Base-by-base conservation (phyloP, 352 stramenopile species). In the Globisporangium yorkense region DNA sequence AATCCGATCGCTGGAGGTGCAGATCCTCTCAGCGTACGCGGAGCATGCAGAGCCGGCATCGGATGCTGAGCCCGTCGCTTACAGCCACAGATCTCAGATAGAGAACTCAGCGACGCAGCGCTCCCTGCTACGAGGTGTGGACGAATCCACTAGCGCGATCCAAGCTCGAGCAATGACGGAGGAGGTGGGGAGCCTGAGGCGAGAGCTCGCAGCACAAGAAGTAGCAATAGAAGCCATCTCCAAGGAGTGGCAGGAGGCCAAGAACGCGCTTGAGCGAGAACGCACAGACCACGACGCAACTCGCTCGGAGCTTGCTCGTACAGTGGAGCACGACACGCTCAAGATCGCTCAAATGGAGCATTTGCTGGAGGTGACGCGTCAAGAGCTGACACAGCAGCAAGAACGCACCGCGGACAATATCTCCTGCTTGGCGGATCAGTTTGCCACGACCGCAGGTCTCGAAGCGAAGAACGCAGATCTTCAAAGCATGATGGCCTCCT, bases 1-100 rank as follows among this genome's bases (percentile, higher is more conserved):
- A 6, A 61, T 54, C 21, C 51, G 49, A 3, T 59, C 61, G 27
- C 24, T 71, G 43, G 47, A 74, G 37, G 66, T 58, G 5, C 59
- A 15, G 24, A 41, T 43, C 37, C 0, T 43, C 10, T 43, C 13
- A 1, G 37, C 7, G 16, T 16, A n/a, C 21, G 21, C 45, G 9
- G 13, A 50, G 2, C 9, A 49, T 8, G 44, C 44, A 49, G 20
- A 49, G 20, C 12, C 45, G 5, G 10, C 37, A 15, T 18, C 12
- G 10, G 37, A 43, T 43, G 37, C 12, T 13, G 37, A 43, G 37
- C 3, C 37, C 3, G 1, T 39, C 33, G 33, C 33, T 2, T 2
- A 9, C 33, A 15, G 12, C 7, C 9, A 9, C 31, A 35, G 3
- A 41, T 15, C 37, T 2, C 18, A 29, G 18, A 27, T 18, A 29